These are phyloP conservation scores for Rhipidocladum racemiflorum DNA, from an alignment of 176 grass and related monocot species.

Conservation along the genomic window DNA sequence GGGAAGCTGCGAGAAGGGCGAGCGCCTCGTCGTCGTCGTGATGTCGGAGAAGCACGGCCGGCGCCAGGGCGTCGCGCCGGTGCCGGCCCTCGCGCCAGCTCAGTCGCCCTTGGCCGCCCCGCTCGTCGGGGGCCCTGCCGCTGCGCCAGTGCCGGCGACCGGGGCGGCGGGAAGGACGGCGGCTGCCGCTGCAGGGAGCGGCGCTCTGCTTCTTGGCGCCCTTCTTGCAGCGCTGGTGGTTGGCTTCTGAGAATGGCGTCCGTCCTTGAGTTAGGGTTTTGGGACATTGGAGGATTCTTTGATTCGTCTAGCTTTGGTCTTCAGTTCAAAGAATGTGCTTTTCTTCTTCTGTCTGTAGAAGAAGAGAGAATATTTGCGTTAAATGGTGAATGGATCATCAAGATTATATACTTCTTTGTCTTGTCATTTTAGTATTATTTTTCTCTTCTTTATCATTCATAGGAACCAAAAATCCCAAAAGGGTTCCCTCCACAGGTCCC, in stretches of 20 bases:
- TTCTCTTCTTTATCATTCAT: not conserved
- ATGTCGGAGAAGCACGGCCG: slow-evolving; percentile 52
- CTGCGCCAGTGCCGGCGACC: not conserved
- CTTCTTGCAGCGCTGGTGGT: not conserved
- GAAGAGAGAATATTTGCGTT: not conserved
- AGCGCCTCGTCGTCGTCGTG: slow-evolving; percentile 52
- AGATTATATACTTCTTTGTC: not conserved
- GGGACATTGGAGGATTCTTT: not conserved
- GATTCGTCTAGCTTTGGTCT: not conserved
- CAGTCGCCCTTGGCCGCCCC: not conserved
- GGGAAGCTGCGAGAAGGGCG: slow-evolving; percentile 48
- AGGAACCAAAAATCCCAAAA: not conserved
- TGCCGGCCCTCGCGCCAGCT: slow-evolving; percentile 6
- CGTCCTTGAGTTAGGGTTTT: not conserved
- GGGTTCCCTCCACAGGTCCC: no score
- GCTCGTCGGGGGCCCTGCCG: not conserved
- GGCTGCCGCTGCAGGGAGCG: not conserved
- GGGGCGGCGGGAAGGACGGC: not conserved
- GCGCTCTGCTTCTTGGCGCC: not conserved
- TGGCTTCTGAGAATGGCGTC: not conserved
- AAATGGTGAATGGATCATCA: not conserved
- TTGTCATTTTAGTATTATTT: not conserved
- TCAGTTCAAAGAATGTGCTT: not conserved
- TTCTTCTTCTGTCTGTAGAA: slow-evolving; percentile 43
- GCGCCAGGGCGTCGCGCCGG: not conserved